Percentiles rank a stretch among this genome's conserved stretches.
phyloP scores from a whole-genome alignment of 306 rosid genomes.

The Cicer judaicum region DNA sequence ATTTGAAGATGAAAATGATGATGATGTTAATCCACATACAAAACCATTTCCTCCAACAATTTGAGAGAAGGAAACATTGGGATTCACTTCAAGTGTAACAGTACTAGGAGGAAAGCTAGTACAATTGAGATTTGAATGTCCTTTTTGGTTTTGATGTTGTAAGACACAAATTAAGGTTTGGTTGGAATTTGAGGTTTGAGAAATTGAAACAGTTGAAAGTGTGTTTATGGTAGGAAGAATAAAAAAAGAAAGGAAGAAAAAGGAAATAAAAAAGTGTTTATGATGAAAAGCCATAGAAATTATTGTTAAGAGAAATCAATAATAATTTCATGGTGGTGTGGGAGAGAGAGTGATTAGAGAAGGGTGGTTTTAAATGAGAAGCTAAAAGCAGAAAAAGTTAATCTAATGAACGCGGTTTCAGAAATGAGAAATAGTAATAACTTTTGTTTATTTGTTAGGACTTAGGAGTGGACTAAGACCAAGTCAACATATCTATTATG shows the following conservation, averaged over 20 bases:
- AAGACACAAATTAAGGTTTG: constrained; percentile 72
- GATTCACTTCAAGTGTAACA: constrained; percentile 35
- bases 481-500: constrained; percentile 35
- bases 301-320: constrained; percentile 17
- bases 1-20: constrained; percentile 29
- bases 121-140: constrained; percentile 58
- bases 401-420: constrained; percentile 48
- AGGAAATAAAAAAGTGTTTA: constrained; percentile 36
- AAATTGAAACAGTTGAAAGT: constrained; percentile 74
- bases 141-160: constrained; percentile 35
- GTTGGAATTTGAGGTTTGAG: constrained; percentile 48
- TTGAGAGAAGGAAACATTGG: constrained; percentile 51
- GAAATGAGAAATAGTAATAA: background rate
- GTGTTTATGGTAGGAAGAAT: constrained; percentile 45
- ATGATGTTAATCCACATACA: constrained; percentile 59
- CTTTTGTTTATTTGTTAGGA: background rate
- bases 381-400: background rate
- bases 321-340: constrained; percentile 57
- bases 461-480: constrained; percentile 50
- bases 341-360: background rate
- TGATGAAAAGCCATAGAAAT: constrained; percentile 59
- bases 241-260: constrained; percentile 40
- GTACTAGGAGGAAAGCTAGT: constrained; percentile 55
- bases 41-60: constrained; percentile 77
- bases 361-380: constrained; percentile 34